Base-by-base conservation (phyloP, 371 early-diverging fungal species). In the Choanephora cucurbitarum region DNA sequence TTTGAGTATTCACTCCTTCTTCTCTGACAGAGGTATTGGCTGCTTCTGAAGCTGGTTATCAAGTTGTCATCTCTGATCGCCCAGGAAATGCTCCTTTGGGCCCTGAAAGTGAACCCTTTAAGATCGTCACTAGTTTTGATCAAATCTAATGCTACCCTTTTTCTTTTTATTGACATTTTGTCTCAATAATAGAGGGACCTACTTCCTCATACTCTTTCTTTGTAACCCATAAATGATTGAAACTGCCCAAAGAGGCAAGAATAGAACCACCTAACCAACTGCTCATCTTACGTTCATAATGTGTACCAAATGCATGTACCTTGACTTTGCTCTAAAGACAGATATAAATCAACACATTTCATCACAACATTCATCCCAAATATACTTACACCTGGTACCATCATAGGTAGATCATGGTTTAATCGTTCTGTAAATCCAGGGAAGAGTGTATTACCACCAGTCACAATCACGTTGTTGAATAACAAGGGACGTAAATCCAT, bases 211-310 rank as follows among this genome's bases (percentile, higher is more conserved):
- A 98, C 70, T 98, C 97, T 44, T 90, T 81, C 67, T 90, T 90
- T 23, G 95, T 91, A 15, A 98, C 88, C 98, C 98, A 97, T 54
- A 98, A 80, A 73, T 95, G 97, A 66, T 97, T 95, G 82, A 98
- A 98, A 0, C 94, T 93, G 51, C 94, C 94, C 55, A 97, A 67
- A 1, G 96, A 96, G 0, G 95, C 90, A 43, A 98, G 74, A 51
- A 97, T 94, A 2, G 98, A 97, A 3, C 98, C 98, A 46, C 99
- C 99, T 34, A 96, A 83, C 99, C 99, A 98, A 44, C 92, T 82
- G 23, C 93, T 89, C 61, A 90, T 93, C 63, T 86, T 89, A 44
- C 96, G 87, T 70, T 98, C 99, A 21, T 81, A 75, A 21, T 84
- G 77, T 39, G 81, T 86, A 49, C 84, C 88, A 5, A 93, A 83